Evolutionary conservation across 2,329 filamentous ascomycete species (phyloP).

Genomic region (Sporothrix inflata): DNA sequence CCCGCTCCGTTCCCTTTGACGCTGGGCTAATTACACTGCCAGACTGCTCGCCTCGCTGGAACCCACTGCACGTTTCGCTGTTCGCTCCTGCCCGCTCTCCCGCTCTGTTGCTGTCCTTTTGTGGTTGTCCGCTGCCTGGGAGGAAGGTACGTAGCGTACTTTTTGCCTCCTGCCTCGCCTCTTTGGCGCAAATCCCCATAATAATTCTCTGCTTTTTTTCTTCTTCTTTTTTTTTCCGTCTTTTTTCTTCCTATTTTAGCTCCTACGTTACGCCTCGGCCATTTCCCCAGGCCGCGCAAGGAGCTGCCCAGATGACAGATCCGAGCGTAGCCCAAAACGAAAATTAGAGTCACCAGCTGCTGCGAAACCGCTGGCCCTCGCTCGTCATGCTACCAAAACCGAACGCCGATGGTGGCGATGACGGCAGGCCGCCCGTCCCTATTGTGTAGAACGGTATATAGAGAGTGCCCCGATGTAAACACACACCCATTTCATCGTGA

Average conservation of each 20-base stretch:
- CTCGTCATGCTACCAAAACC: slow-evolving; percentile 11
- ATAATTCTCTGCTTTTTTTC: background rate
- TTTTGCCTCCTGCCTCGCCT: slow-evolving; percentile 28
- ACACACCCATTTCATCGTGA: slow-evolving; percentile 3
- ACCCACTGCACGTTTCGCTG: background rate
- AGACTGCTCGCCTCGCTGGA: background rate
- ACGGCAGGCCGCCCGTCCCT: slow-evolving; percentile 2
- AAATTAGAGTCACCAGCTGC: slow-evolving; percentile 17
- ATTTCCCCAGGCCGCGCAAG: slow-evolving; percentile 29
- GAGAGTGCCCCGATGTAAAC: slow-evolving; percentile 20
- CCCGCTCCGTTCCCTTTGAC: background rate
- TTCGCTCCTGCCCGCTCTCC: slow-evolving; percentile 12
- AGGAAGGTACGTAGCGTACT: background rate
- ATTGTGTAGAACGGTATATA: slow-evolving; percentile 11
- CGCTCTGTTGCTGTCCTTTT: background rate
- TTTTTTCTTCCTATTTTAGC: background rate
- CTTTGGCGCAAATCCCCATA: slow-evolving; percentile 13
- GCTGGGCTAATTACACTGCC: background rate
- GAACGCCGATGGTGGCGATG: slow-evolving; percentile 29
- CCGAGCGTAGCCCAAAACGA: slow-evolving; percentile 11
- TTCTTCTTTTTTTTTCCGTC: background rate
- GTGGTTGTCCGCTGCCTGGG: background rate
- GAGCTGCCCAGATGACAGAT: slow-evolving; percentile 19
- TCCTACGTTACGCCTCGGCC: slow-evolving; percentile 23
- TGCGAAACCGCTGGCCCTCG: slow-evolving; percentile 23